Evolutionary conservation across 2,329 filamentous ascomycete species (phyloP).

Genomic region (Fusarium mundagurra): DNA sequence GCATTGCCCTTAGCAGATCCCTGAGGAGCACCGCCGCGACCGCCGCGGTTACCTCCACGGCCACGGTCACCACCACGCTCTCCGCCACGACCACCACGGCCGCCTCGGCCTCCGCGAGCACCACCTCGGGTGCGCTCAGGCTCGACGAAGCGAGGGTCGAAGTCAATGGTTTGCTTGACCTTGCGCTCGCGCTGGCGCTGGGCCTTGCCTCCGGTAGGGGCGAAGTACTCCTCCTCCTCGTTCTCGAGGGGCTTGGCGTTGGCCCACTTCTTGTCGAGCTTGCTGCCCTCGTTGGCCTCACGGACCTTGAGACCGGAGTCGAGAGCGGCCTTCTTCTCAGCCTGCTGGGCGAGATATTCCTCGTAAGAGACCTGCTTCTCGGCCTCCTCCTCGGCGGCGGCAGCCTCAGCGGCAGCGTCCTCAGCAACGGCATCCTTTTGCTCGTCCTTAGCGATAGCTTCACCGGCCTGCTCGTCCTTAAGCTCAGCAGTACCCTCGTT

Average conservation of each 20-base stretch:
- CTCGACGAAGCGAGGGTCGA: constrained; percentile 86
- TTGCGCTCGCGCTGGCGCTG: constrained; percentile 89
- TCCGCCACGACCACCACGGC: constrained; percentile 55
- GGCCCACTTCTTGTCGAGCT: constrained; percentile 92
- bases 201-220: constrained; percentile 78
- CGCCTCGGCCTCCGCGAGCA: constrained; percentile 59
- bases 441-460: constrained; percentile 87
- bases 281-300: constrained; percentile 91
- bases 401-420: constrained; percentile 59
- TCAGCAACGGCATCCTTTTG: constrained; percentile 73
- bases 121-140: constrained; percentile 66
- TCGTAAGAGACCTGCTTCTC: constrained; percentile 91
- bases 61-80: constrained; percentile 51
- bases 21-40: constrained; percentile 46
- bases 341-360: constrained; percentile 81
- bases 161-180: constrained; percentile 88
- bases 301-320: constrained; percentile 75
- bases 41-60: constrained; percentile 47
- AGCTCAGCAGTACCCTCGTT: constrained; percentile 83
- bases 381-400: constrained; percentile 60
- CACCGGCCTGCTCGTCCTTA: constrained; percentile 91
- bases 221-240: constrained; percentile 81
- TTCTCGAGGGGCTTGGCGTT: constrained; percentile 77
- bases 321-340: constrained; percentile 80
- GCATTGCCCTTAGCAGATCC: constrained; percentile 47